Conservation (phyloP, 2,329 filamentous ascomycete species). For the Purpureocillium takamizusanense region DNA sequence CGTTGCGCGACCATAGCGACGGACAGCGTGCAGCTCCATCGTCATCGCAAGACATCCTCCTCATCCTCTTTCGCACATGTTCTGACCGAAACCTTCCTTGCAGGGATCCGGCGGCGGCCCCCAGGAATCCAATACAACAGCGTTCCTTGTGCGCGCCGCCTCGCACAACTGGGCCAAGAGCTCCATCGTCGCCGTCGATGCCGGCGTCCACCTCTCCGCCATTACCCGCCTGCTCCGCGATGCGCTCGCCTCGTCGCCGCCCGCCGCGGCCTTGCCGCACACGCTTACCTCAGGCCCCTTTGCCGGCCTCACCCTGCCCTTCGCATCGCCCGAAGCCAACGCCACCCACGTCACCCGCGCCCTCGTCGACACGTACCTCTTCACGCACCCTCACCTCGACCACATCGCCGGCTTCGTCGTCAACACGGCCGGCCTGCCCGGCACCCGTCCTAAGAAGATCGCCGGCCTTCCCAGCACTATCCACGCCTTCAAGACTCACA, state of each 20-base stretch:
- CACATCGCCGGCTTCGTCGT: constrained; percentile 87
- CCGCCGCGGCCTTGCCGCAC: constrained; percentile 30
- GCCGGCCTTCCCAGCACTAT: constrained; percentile 86
- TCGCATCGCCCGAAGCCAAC: constrained; percentile 62
- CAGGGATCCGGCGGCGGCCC: constrained; percentile 88
- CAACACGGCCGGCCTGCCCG: constrained; percentile 81
- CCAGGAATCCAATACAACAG: constrained; percentile 80
- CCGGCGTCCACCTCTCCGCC: constrained; percentile 78
- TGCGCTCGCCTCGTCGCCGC: constrained; percentile 29
- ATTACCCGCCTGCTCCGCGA: constrained; percentile 71
- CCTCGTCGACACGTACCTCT: constrained; percentile 79
- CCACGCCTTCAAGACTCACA: constrained; percentile 80
- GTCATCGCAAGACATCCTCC: no score
- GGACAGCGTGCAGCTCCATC: no score
- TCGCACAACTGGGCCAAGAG: constrained; percentile 71
- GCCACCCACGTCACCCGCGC: constrained; percentile 70
- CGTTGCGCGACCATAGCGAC: no score
- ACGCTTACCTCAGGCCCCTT: constrained; percentile 65
- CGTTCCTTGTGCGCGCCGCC: constrained; percentile 77
- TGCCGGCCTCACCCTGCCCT: constrained; percentile 63
- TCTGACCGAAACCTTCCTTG: constrained; percentile 13
- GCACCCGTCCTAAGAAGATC: constrained; percentile 72
- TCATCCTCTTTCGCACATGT: constrained; percentile 3
- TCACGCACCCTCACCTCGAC: constrained; percentile 96
- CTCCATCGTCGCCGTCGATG: constrained; percentile 86